phyloP scores from a whole-genome alignment of 2,329 filamentous ascomycete genomes.

The Seiridium unicorne region DNA sequence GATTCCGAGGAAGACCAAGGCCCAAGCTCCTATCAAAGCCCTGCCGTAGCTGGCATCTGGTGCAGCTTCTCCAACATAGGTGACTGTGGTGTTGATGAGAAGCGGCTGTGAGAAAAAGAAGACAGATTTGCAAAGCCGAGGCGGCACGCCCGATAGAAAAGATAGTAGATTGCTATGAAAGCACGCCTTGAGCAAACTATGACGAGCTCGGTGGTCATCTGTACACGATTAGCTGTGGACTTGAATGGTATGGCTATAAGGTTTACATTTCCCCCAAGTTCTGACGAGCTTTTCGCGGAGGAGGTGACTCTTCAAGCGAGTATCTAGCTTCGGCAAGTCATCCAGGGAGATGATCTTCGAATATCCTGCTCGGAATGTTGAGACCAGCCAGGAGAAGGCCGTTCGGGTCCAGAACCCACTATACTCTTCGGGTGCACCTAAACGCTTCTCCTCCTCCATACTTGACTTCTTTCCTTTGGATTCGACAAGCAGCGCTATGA shows the following conservation, averaged over 20 bases:
- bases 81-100: conserved; percentile 23
- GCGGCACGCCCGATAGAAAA: conserved; percentile 18
- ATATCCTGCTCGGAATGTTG: conserved; percentile 17
- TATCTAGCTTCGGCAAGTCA: conserved; percentile 20
- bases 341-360: conserved; percentile 14
- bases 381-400: conserved; percentile 18
- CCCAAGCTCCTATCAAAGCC: conserved; percentile 28
- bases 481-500: conserved; percentile 15
- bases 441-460: conserved; percentile 4
- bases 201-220: conserved; percentile 13
- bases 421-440: conserved; percentile 14
- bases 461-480: conserved; percentile 16
- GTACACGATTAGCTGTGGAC: neutral
- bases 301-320: conserved; percentile 12
- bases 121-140: conserved; percentile 21
- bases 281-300: conserved; percentile 11
- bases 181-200: conserved; percentile 15
- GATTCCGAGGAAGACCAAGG: conserved; percentile 28
- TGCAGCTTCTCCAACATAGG: conserved; percentile 12
- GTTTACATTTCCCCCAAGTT: conserved; percentile 18
- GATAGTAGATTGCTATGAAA: conserved; percentile 14
- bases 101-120: conserved; percentile 30
- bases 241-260: neutral
- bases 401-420: conserved; percentile 19
- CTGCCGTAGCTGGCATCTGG: conserved; percentile 18